Evolutionary conservation across 768 basidiomycete species (phyloP).

Genomic region (Boletales sp.): DNA sequence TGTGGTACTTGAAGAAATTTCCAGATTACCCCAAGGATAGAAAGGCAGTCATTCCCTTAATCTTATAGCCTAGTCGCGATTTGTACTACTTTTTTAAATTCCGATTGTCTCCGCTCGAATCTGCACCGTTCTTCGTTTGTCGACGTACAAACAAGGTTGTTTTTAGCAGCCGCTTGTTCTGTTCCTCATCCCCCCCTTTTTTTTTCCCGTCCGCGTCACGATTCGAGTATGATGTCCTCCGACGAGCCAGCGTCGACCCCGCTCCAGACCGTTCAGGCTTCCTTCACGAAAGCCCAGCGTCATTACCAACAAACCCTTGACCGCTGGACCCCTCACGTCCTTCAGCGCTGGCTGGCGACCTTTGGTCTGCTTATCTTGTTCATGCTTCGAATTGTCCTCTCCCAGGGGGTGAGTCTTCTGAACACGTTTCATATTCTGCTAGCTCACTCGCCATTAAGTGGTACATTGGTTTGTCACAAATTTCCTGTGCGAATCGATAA

Average conservation of each 20-base stretch:
- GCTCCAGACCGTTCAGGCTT: slow-evolving; percentile 26
- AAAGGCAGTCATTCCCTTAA: slow-evolving; percentile 74
- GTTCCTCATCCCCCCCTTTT: background rate
- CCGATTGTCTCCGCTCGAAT: slow-evolving; percentile 14
- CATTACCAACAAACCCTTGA: slow-evolving; percentile 90
- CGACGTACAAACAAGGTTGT: background rate
- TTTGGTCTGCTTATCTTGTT: slow-evolving; percentile 71
- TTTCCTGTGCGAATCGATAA: background rate
- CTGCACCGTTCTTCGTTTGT: background rate
- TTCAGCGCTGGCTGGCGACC: slow-evolving; percentile 87
- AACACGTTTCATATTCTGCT: background rate
- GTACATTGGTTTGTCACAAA: slow-evolving; percentile 76
- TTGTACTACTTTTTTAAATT: background rate
- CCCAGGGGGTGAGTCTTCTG: slow-evolving; percentile 72
- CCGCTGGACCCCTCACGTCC: slow-evolving; percentile 83
- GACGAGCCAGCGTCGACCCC: slow-evolving; percentile 28
- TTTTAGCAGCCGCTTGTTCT: background rate
- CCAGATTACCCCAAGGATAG: slow-evolving; percentile 77
- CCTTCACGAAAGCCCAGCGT: slow-evolving; percentile 49
- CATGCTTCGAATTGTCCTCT: slow-evolving; percentile 77
- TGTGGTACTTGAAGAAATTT: slow-evolving; percentile 82
- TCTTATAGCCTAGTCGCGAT: slow-evolving; percentile 42
- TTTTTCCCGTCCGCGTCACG: slow-evolving; percentile 3
- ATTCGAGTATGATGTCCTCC: slow-evolving; percentile 30
- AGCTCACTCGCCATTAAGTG: slow-evolving; percentile 47